phyloP scores from a whole-genome alignment of 2,329 filamentous ascomycete species.

The Paecilomyces sp. region DNA sequence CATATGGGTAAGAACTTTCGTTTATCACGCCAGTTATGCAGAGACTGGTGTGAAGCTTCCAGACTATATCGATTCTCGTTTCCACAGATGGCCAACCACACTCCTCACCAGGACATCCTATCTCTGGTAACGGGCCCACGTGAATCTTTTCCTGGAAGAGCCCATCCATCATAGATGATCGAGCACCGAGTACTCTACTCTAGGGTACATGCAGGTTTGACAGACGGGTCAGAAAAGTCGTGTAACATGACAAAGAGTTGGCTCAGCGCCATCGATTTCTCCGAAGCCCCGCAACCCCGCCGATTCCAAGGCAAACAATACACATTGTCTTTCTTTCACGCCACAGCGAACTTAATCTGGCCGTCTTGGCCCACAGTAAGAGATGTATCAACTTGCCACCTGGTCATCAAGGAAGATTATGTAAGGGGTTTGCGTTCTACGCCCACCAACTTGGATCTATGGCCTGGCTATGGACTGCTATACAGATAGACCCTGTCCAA shows the following conservation, averaged over 20 bases:
- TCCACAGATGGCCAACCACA: too few relatives aligned
- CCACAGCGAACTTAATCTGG: not conserved
- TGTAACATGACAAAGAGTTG: not conserved
- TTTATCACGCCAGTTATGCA: too few relatives aligned
- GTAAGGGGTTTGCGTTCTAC: not conserved
- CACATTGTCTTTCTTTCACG: not conserved
- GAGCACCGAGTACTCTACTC: too few relatives aligned
- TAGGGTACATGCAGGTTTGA: not conserved
- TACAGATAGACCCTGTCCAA: too few relatives aligned
- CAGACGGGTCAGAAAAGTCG: not conserved
- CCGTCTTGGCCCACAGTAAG: not conserved
- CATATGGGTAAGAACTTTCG: too few relatives aligned
- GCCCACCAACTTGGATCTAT: not conserved
- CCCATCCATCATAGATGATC: too few relatives aligned
- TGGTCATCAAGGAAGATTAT: not conserved
- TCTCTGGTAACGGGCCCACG: too few relatives aligned
- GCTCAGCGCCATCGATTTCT: not conserved
- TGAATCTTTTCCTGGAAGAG: too few relatives aligned
- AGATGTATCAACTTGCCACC: not conserved
- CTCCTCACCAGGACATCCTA: too few relatives aligned
- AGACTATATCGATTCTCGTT: too few relatives aligned
- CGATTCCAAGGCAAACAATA: not conserved
- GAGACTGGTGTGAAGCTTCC: too few relatives aligned
- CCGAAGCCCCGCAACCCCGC: not conserved
- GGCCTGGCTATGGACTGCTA: too few relatives aligned